These are phyloP conservation scores for Trypanosoma brucei DNA, from an alignment of 208 protist species.

Conservation along the genomic window DNA sequence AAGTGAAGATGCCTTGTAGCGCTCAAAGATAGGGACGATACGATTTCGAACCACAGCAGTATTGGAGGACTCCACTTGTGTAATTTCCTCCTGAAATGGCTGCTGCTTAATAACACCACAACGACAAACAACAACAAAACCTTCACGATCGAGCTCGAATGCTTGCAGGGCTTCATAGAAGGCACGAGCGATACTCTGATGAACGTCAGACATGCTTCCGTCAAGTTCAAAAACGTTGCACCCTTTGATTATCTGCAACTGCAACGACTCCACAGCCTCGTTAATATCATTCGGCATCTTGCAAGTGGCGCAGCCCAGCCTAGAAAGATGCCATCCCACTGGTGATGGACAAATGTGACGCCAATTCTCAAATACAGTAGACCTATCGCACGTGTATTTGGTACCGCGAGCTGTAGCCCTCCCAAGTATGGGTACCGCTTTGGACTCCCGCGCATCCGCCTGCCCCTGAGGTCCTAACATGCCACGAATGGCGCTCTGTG, in stretches of 20 bases:
- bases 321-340: constrained; percentile 79
- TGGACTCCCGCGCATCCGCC: constrained; percentile 69
- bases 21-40: constrained; percentile 83
- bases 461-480: constrained; percentile 82
- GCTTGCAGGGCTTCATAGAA: constrained; percentile 77
- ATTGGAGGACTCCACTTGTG: constrained; percentile 70
- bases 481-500: constrained; percentile 69
- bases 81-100: constrained; percentile 77
- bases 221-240: constrained; percentile 89
- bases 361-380: constrained; percentile 85
- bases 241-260: constrained; percentile 87
- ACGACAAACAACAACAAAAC: constrained; percentile 75
- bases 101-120: constrained; percentile 76
- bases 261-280: constrained; percentile 81
- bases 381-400: constrained; percentile 72
- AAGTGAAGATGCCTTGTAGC: constrained; percentile 80
- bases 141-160: constrained; percentile 85
- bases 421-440: constrained; percentile 76
- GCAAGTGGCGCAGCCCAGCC: constrained; percentile 75
- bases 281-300: constrained; percentile 83
- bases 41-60: constrained; percentile 69
- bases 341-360: constrained; percentile 57
- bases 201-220: constrained; percentile 66
- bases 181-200: constrained; percentile 70
- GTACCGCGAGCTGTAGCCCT: constrained; percentile 68